Base-by-base conservation (phyloP, 2,329 filamentous ascomycete genomes). In the Juglanconis sp. region DNA sequence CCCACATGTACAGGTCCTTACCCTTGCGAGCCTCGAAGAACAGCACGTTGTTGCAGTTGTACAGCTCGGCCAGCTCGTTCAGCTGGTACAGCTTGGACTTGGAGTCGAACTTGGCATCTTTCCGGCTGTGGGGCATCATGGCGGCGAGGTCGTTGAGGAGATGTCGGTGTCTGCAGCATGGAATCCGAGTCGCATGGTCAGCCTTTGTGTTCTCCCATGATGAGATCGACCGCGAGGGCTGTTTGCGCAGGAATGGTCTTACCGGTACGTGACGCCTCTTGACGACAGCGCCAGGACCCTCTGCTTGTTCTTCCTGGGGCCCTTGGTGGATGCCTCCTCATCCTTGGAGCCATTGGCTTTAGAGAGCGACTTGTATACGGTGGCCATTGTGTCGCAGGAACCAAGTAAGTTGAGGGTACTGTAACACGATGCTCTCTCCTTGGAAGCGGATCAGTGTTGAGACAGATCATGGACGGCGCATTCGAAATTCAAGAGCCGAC, bases 21-120 rank as follows among this genome's bases (percentile, higher is more conserved):
- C 89, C 91, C 76, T 98, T 99, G 63, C 93, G 84, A 50, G 93
- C 93, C 78, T 99, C 94, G 72, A 97, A 96, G 79, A 96, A 99
- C 64, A 97, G 83, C 62, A 93, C 84, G 73, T 93, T 91, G 78
- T 94, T 94, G 84, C 90, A 94, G 73, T 91, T 92, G 80, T 93
- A 92, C 35, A 94, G 82, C 65, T 88, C 86, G 42, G 84, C 84
- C 46, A 79, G 70, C 70, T 93, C 91, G 77, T 95, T 95, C 55
- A 96, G 84, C 72, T 90, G 81, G 82, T 87, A 83, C 68, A 92
- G 83, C 79, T 95, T 92, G 42, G 91, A 93, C 78, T 98, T 98
- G 56, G 92, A 95, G 75, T 99, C 95, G 66, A 97, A 91, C 77
- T 99, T 99, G 68, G 90, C 92, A 73, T 99, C 95, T 79, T 96